A percentile compares a stretch with the other conserved stretches of the same genome.
Conservation (phyloP, 768 basidiomycete genomes). For the Scleroderma bovista region DNA sequence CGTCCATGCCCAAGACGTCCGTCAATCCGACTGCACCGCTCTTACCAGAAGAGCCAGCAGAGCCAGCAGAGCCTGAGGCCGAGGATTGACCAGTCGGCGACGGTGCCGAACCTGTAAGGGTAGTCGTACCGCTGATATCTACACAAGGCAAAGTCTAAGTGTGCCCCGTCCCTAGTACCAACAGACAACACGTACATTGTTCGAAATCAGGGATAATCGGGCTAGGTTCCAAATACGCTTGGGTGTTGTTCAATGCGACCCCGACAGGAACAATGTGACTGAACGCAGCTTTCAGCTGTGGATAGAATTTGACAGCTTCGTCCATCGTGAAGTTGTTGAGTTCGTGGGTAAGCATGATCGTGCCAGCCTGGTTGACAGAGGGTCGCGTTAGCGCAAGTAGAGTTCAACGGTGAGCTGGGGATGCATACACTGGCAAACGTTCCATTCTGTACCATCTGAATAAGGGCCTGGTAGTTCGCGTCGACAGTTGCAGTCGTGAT, state of each 20-base stretch:
- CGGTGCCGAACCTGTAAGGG: constrained; percentile 4
- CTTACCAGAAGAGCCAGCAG: neutral
- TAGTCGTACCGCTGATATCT: constrained; percentile 25
- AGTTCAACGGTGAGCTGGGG: neutral
- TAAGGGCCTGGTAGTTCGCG: constrained; percentile 49
- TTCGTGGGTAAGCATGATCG: constrained; percentile 55
- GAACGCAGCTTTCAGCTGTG: constrained; percentile 41
- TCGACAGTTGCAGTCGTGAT: constrained; percentile 44
- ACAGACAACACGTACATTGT: constrained; percentile 32
- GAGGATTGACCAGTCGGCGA: constrained; percentile 2
- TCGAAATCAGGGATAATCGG: constrained; percentile 38
- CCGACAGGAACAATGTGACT: constrained; percentile 47
- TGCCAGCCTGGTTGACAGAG: constrained; percentile 40
- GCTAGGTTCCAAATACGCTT: constrained; percentile 47
- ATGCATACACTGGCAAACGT: constrained; percentile 33
- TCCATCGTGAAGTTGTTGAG: constrained; percentile 57
- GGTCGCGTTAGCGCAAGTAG: no score
- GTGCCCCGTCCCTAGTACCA: neutral
- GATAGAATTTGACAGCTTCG: constrained; percentile 47
- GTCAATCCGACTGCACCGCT: constrained; percentile 1
- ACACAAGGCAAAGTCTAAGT: neutral
- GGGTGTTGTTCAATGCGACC: constrained; percentile 44
- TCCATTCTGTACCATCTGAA: constrained; percentile 41
- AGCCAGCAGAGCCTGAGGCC: constrained; percentile 2
- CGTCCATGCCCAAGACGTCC: constrained; percentile 3